phyloP scores from a whole-genome alignment of 805 yeast genomes.

The Diddensiella santjacobensis region DNA sequence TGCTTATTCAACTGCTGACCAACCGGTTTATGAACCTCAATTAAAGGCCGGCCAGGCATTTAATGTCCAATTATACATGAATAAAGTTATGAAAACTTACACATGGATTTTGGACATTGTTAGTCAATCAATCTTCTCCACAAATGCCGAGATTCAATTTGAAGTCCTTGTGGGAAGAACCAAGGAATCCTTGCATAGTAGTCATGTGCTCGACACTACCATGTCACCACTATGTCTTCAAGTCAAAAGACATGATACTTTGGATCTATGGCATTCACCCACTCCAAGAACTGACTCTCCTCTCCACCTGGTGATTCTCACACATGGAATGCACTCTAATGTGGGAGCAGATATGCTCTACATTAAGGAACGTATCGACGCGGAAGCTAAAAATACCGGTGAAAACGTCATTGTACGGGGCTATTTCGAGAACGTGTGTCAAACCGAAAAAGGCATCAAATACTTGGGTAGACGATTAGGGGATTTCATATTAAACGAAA shows the following conservation, averaged over 20 bases:
- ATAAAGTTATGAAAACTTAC: slow-evolving; percentile 40
- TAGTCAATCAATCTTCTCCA: slow-evolving; percentile 73
- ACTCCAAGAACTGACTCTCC: slow-evolving; percentile 49
- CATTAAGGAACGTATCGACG: slow-evolving; percentile 74
- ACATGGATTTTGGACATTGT: slow-evolving; percentile 78
- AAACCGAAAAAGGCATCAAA: slow-evolving; percentile 84
- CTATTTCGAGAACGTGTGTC: slow-evolving; percentile 75
- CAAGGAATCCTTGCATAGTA: slow-evolving; percentile 22
- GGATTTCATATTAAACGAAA: slow-evolving; percentile 57
- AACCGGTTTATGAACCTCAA: slow-evolving; percentile 44
- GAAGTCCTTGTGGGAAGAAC: slow-evolving; percentile 50
- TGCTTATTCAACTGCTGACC: slow-evolving; percentile 35
- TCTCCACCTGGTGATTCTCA: slow-evolving; percentile 75
- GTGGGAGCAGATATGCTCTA: slow-evolving; percentile 87
- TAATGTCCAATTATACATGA: slow-evolving; percentile 50
- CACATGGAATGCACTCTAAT: slow-evolving; percentile 93
- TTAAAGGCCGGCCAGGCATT: slow-evolving; percentile 71
- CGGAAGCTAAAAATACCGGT: slow-evolving; percentile 39
- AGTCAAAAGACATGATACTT: slow-evolving; percentile 49
- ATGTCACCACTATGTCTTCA: slow-evolving; percentile 15
- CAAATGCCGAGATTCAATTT: slow-evolving; percentile 64
- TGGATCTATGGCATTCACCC: slow-evolving; percentile 74
- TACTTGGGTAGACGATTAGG: slow-evolving; percentile 81
- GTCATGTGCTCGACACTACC: neutral
- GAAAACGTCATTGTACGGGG: slow-evolving; percentile 80